These are phyloP conservation scores for Vitellaria paradoxa DNA, from an alignment of 179 eudicot genomes.

Conservation along the genomic window DNA sequence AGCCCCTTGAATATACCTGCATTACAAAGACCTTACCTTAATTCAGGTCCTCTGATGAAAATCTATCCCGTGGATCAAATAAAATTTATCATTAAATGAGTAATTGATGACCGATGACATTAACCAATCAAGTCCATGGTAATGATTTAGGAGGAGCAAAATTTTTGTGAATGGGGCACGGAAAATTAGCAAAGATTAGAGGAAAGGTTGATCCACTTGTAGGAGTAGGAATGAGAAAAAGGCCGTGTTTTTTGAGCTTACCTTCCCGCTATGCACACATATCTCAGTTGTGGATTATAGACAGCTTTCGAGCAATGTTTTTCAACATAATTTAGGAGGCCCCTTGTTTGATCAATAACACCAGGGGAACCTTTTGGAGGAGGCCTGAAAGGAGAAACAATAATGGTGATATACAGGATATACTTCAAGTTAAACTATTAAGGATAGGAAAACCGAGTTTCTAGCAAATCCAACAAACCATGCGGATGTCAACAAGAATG, in stretches of 20 bases:
- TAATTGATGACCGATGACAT: too few species aligned
- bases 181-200: not conserved
- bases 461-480: slow-evolving; percentile 11
- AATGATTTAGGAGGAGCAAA: not conserved
- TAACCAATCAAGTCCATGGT: not conserved
- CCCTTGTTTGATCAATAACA: slow-evolving; percentile 95
- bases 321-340: slow-evolving; percentile 78
- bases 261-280: slow-evolving; percentile 93
- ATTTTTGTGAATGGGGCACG: not conserved
- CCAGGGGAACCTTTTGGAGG: slow-evolving; percentile 86
- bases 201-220: not conserved
- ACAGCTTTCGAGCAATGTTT: slow-evolving; percentile 72
- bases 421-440: slow-evolving; percentile 1
- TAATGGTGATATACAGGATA: not conserved
- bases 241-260: slow-evolving; percentile 16
- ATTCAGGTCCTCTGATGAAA: not conserved
- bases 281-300: slow-evolving; percentile 67
- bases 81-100: not conserved
- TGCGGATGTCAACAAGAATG: not conserved
- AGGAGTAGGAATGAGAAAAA: not conserved
- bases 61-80: not conserved
- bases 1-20: slow-evolving; percentile 73
- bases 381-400: slow-evolving; percentile 40
- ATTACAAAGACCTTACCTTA: not conserved
- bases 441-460: not conserved